Evolutionary conservation across 352 stramenopile species (phyloP), one percentile per base, ranked within the genome.

Genomic region (Phytophthora rubi): DNA sequence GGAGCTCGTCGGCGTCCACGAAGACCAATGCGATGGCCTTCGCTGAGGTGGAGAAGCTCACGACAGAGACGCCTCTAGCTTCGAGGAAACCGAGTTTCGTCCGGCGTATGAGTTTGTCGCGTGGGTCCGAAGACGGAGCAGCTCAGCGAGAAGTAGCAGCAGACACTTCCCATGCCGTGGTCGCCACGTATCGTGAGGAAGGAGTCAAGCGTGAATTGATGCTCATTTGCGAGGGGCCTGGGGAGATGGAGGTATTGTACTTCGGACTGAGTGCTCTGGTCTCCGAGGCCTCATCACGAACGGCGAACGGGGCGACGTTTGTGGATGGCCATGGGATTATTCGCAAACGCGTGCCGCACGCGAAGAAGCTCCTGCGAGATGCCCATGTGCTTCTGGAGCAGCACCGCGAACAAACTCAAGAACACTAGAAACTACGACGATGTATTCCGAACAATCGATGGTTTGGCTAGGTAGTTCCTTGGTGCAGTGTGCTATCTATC

Each of bases 281-380:
- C 60, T 61, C 53, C 0, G 85, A 93, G 63, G 77, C 72, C 3
- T 67, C 71, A 15, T 71, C 53, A 0, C 75, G 82, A 49, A 81
- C 83, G 0, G 72, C 73, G 8, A 59, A 82, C 23, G 82, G 82
- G 2, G 83, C 81, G 1, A 85, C 70, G 23, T 90, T 86, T 54
- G 82, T 91, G 1, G 85, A 93, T 56, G 76, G 80, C 15, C 77
- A 90, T 51, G 85, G 85, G 8, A 70, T 81, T 39, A 89, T 91
- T 54, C 85, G 85, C 10, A 86, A 83, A 48, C 88, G 89, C 28
- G 73, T 81, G 21, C 74, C 83, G 2, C 85, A 90, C 55, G 83
- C 82, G 44, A 92, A 91, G 73, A 79, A 79, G 32, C 67, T 92
- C 13, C 80, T 92, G 35, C 73, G 65, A 6, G 74, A 89, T 0